These are phyloP conservation scores for Tuber melanosporum DNA, from an alignment of 495 filamentous ascomycete species.

Conservation along the genomic window DNA sequence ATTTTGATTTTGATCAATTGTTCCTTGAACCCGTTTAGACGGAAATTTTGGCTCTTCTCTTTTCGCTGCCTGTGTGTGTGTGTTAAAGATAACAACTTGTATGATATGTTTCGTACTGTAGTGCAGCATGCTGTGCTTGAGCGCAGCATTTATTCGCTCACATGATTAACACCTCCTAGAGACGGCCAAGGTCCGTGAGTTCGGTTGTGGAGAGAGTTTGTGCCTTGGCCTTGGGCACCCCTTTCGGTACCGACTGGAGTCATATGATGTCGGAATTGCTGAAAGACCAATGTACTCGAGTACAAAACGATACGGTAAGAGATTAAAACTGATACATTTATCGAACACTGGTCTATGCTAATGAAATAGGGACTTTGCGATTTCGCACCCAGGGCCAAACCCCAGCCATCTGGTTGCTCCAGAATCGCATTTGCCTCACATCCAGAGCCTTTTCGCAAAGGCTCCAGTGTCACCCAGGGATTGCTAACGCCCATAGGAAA, in stretches of 20 bases:
- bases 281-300: not conserved
- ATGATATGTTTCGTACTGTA: not conserved
- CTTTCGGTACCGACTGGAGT: not conserved
- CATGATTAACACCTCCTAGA: not conserved
- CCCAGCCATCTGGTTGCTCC: not conserved
- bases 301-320: not conserved
- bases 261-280: not conserved
- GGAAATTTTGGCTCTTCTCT: not conserved
- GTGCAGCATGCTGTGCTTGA: not conserved
- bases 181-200: not conserved
- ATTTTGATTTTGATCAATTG: not conserved
- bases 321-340: not conserved
- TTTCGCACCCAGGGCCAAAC: not conserved
- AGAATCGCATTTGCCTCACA: not conserved
- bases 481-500: not conserved
- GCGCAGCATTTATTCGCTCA: not conserved
- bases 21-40: not conserved
- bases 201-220: not conserved
- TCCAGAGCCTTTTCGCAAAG: not conserved
- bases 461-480: not conserved
- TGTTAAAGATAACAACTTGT: not conserved
- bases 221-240: not conserved
- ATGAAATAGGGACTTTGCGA: not conserved
- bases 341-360: not conserved
- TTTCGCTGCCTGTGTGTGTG: not conserved